Conservation (phyloP, 2,329 filamentous ascomycete genomes). For the Calonectria naviculata region DNA sequence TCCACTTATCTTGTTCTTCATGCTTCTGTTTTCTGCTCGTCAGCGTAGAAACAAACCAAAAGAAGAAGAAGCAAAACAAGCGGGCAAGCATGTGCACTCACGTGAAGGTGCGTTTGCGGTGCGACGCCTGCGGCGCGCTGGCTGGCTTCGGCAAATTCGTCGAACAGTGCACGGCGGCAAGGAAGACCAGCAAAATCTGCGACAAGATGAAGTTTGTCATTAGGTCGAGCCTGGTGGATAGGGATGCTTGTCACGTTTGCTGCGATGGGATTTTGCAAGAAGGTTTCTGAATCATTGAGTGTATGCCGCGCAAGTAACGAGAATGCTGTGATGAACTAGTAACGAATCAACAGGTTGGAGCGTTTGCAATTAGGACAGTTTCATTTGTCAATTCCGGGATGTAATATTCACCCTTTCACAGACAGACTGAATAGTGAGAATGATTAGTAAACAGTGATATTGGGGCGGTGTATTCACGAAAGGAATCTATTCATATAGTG, state of each 20-base stretch:
- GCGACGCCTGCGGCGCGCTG: constrained; percentile 3
- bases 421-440: not conserved
- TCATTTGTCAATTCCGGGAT: not conserved
- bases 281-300: not conserved
- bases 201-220: not conserved
- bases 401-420: not conserved
- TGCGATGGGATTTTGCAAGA: not conserved
- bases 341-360: not conserved
- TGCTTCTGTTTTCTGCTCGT: too few species aligned
- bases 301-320: not conserved
- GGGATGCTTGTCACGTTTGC: constrained; percentile 2
- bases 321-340: not conserved
- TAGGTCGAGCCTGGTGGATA: not conserved
- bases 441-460: not conserved
- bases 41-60: not conserved
- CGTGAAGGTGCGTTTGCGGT: constrained; percentile 10
- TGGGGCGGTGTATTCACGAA: not conserved
- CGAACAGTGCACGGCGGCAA: constrained; percentile 5
- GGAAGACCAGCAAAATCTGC: not conserved
- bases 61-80: not conserved
- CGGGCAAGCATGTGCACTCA: constrained; percentile 6
- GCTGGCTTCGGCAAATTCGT: constrained; percentile 7
- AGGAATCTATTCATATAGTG: not conserved
- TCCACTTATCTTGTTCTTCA: not conserved
- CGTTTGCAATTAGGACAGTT: not conserved